A percentile compares a stretch with the other conserved stretches of the same genome.
Evolutionary conservation across 345 rosid genomes (phyloP).

Genomic region (Alliaria petiolata): DNA sequence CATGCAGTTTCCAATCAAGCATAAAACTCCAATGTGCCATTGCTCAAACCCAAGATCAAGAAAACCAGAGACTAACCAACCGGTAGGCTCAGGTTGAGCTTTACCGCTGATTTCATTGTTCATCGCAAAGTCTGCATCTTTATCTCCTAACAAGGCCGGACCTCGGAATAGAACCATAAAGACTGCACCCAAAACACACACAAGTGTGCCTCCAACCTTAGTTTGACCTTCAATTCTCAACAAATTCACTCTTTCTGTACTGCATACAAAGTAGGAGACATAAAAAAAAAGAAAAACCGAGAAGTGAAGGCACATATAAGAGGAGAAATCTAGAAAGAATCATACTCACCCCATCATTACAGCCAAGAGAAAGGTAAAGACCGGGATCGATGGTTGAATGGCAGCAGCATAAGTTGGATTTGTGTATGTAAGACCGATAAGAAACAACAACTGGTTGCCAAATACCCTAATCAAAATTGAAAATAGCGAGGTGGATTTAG

Average conservation of each 20-base stretch:
- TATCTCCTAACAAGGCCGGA: slow-evolving; percentile 68
- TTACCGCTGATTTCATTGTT: slow-evolving; percentile 61
- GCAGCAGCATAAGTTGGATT: slow-evolving; percentile 99
- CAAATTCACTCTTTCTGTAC: slow-evolving; percentile 90
- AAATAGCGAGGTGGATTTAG: neutral
- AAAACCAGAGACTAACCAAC: slow-evolving; percentile 69
- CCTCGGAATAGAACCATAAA: slow-evolving; percentile 88
- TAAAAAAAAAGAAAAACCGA: slow-evolving; percentile 15
- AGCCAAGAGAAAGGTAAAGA: slow-evolving; percentile 89
- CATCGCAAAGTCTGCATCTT: slow-evolving; percentile 45
- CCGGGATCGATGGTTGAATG: slow-evolving; percentile 95
- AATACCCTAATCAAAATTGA: slow-evolving; percentile 64
- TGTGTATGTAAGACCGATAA: slow-evolving; percentile 90
- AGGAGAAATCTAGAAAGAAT: neutral
- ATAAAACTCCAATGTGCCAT: slow-evolving; percentile 91
- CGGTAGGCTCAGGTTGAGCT: slow-evolving; percentile 86
- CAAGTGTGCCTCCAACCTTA: slow-evolving; percentile 76
- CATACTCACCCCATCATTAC: slow-evolving; percentile 81
- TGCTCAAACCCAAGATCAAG: slow-evolving; percentile 58
- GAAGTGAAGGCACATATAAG: neutral
- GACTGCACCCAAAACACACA: slow-evolving; percentile 85
- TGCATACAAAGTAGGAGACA: slow-evolving; percentile 46
- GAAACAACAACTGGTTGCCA: slow-evolving; percentile 95
- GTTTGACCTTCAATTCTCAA: slow-evolving; percentile 85
- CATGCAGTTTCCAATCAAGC: slow-evolving; percentile 93